Evolutionary conservation across 108 stramenopile genomes (phyloP), one percentile per base, ranked within the genome.

Genomic region (Cyclostephanos tholiformis): DNA sequence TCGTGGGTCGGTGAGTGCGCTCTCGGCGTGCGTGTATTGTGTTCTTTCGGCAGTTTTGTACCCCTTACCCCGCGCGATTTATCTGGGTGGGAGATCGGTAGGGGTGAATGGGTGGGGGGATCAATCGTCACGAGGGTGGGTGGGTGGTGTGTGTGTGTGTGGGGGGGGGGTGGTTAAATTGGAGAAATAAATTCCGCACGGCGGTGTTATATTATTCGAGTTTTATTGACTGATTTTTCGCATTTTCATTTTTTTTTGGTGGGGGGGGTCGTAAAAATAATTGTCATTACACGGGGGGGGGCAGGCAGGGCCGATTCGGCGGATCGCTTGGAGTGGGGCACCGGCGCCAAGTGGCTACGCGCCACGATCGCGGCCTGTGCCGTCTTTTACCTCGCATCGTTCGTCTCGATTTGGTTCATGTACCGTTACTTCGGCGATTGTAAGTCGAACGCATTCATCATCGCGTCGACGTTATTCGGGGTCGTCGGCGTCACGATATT

Each of bases 391-490:
- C 48, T 74, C 10, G 38, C 75, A 14, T 61, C 93, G 9, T 63
- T 94, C 13, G 71, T 77, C 3, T 90, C 77, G 12, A 91, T 98
- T 66, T 87, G 86, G 2, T 44, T 95, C 41, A 56, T 98, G 72
- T 98, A 90, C 67, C 69, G 80, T 44, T 88, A 85, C 59, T 98
- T 95, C 79, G 63, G 51, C 2, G 89, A 82, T 5, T 97, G 97
- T 69, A 51, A 82, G 13, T 83, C 55, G 16, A 97, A 93, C 61
- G 87, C 76, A 2, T 89, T 89, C 66, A 85, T 97, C 58, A 87
- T 97, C 46, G 85, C 93, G 35, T 74, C 97, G 58, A 96, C 96
- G 4, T 72, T 97, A 36, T 44, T 89, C 25, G 93, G 89, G 12
- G 76, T 93, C 44, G 27, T 93, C 16, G 90, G 82, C 11, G 67